These are phyloP conservation scores for Aspergillus vadensis DNA, from an alignment of 2,329 filamentous ascomycete genomes.

Conservation along the genomic window DNA sequence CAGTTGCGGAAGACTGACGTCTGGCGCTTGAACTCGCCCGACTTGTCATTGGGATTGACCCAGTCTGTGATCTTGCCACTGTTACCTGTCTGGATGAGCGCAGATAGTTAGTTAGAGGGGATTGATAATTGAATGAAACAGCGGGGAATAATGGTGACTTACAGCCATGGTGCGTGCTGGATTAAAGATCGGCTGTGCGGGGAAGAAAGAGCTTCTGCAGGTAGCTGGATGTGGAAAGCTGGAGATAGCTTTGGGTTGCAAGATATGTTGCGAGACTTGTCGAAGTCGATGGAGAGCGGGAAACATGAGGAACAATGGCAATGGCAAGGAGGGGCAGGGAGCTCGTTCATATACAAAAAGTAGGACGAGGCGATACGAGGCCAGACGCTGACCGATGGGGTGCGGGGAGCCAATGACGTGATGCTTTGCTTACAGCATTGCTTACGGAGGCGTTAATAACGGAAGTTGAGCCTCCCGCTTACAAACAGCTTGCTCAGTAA, in stretches of 20 bases:
- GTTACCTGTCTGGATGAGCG: constrained; percentile 24
- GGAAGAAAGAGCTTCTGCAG: constrained; percentile 22
- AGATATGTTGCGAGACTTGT: constrained; percentile 24
- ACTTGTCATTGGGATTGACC: constrained; percentile 74
- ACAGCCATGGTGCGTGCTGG: constrained; percentile 38
- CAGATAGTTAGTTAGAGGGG: neutral
- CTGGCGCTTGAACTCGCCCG: constrained; percentile 91
- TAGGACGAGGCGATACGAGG: neutral
- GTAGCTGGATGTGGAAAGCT: constrained; percentile 14
- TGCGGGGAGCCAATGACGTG: constrained; percentile 16
- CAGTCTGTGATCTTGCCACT: constrained; percentile 72
- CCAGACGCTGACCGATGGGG: neutral
- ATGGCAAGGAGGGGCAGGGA: constrained; percentile 5
- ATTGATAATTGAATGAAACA: neutral
- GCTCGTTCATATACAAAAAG: constrained; percentile 7
- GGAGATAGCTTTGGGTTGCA: constrained; percentile 18
- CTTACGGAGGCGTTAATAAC: constrained; percentile 25
- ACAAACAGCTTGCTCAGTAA: constrained; percentile 13
- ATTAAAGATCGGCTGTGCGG: constrained; percentile 20
- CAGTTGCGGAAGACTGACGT: constrained; percentile 78
- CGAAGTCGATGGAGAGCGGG: constrained; percentile 24
- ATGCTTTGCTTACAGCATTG: constrained; percentile 26
- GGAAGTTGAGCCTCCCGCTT: constrained; percentile 9
- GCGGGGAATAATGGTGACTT: constrained; percentile 15
- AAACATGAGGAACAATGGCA: constrained; percentile 28